A percentile compares a stretch with the other conserved stretches of the same genome.
phyloP scores from a whole-genome alignment of 1,139 yeast genomes.

The Blastobotrys capitulatus region DNA sequence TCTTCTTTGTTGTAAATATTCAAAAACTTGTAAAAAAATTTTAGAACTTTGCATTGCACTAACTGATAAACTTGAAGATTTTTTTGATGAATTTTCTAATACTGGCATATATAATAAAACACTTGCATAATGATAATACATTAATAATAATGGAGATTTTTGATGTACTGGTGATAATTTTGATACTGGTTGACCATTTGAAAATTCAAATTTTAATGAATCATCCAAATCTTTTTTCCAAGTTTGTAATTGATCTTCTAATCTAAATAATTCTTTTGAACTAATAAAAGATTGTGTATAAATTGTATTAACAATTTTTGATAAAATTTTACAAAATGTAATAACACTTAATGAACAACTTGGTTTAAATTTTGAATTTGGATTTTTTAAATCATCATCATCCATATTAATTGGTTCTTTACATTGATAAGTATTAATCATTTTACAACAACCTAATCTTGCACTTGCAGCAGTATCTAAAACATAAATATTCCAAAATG shows the following conservation, averaged over 20 bases:
- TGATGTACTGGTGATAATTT: conserved; percentile 38
- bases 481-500: conserved; percentile 80
- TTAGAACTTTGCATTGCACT: conserved; percentile 73
- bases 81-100: conserved; percentile 33
- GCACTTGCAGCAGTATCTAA: conserved; percentile 73
- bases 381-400: conserved; percentile 35
- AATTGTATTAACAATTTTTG: conserved; percentile 64
- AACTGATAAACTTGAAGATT: conserved; percentile 52
- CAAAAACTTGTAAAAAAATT: conserved; percentile 56
- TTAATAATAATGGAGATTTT: conserved; percentile 55
- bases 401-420: conserved; percentile 66
- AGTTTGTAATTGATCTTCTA: conserved; percentile 66
- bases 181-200: conserved; percentile 52
- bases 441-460: conserved; percentile 75
- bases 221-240: conserved; percentile 74
- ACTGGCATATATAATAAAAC: conserved; percentile 76
- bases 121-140: conserved; percentile 73
- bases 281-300: conserved; percentile 40
- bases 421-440: conserved; percentile 70
- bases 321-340: conserved; percentile 68
- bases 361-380: conserved; percentile 5
- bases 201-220: conserved; percentile 57
- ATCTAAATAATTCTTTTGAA: conserved; percentile 37
- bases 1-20: conserved; percentile 42
- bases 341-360: conserved; percentile 33